phyloP scores from a whole-genome alignment of 164 flowering plant genomes.

The Vitis vinifera region ASM3070453v1 NC_081813.1:4056501-4057000 shows the following conservation, averaged over 20 bases:
- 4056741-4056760: neutral
- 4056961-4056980: too few species aligned
- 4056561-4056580: too few species aligned
- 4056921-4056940: too few species aligned
- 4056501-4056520: conserved; percentile 3
- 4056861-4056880: neutral
- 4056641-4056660: conserved; percentile 14
- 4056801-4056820: neutral
- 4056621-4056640: neutral
- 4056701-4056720: neutral
- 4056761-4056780: neutral
- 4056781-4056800: neutral
- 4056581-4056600: neutral
- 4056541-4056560: neutral
- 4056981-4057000: too few species aligned
- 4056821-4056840: neutral
- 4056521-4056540: conserved; percentile 4
- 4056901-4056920: too few species aligned
- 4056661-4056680: neutral
- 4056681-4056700: neutral
- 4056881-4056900: too few species aligned
- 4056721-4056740: neutral
- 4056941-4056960: too few species aligned
- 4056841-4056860: neutral
- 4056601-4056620: neutral